Evolutionary conservation across 352 stramenopile species (phyloP).

Genomic region (Blastocystis sp.): DNA sequence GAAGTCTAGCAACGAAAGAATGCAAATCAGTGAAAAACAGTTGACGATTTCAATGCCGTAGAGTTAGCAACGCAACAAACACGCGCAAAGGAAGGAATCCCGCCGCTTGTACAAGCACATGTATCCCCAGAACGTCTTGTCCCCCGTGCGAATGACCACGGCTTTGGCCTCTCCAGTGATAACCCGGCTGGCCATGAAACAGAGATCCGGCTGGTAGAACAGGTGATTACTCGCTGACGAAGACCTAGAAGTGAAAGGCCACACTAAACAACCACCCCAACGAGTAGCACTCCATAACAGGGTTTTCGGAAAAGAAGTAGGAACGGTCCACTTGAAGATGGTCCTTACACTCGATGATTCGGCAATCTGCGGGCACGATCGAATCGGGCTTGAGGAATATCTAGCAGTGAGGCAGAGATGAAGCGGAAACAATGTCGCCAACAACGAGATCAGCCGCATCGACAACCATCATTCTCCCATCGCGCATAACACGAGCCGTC

Average conservation of each 20-base stretch:
- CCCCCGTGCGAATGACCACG: slow-evolving; percentile 53
- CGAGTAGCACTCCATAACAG: slow-evolving; percentile 62
- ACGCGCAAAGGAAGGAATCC: slow-evolving; percentile 40
- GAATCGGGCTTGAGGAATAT: slow-evolving; percentile 49
- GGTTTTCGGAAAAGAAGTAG: slow-evolving; percentile 49
- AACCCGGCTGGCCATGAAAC: slow-evolving; percentile 59
- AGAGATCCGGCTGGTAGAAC: slow-evolving; percentile 58
- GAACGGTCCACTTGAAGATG: slow-evolving; percentile 47
- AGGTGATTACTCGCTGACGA: neutral
- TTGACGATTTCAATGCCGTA: too few species aligned
- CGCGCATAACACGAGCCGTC: slow-evolving; percentile 31
- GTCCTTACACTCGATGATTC: slow-evolving; percentile 38
- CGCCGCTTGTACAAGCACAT: slow-evolving; percentile 40
- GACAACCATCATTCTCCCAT: slow-evolving; percentile 19
- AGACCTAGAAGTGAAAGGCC: neutral
- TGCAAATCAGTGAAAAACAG: too few species aligned
- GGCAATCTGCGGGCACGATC: slow-evolving; percentile 53
- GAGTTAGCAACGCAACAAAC: too few species aligned
- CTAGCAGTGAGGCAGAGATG: neutral
- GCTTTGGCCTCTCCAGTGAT: slow-evolving; percentile 60
- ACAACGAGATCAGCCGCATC: slow-evolving; percentile 58
- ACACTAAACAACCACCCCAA: neutral
- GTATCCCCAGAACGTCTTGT: slow-evolving; percentile 52
- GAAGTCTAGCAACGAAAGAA: too few species aligned
- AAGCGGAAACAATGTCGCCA: slow-evolving; percentile 48